Conservation (phyloP, 1,139 yeast genomes). For the Geotrichum candidum region DNA sequence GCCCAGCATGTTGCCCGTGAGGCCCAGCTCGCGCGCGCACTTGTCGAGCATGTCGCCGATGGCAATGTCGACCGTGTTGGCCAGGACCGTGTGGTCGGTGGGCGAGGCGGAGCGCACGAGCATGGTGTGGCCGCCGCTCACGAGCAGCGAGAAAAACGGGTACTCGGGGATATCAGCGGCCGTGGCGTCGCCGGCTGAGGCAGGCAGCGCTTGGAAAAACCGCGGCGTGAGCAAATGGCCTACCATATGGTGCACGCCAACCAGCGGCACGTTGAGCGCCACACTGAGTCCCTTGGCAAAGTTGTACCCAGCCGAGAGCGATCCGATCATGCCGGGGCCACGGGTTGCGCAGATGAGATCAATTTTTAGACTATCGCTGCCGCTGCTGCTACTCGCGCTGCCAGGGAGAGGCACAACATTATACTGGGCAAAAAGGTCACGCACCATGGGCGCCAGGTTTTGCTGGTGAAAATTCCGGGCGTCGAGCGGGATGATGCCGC, state of each 20-base stretch:
- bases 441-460: slow-evolving; percentile 45
- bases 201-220: slow-evolving; percentile 25
- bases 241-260: slow-evolving; percentile 95
- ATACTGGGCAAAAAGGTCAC: slow-evolving; percentile 32
- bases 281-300: slow-evolving; percentile 78
- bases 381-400: background rate
- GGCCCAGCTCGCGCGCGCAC: slow-evolving; percentile 80
- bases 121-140: slow-evolving; percentile 95
- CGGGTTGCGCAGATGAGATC: slow-evolving; percentile 84
- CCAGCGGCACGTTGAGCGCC: slow-evolving; percentile 68
- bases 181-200: slow-evolving; percentile 34
- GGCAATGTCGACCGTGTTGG: slow-evolving; percentile 80
- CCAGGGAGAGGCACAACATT: background rate
- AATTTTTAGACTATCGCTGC: slow-evolving; percentile 39
- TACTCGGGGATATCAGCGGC: slow-evolving; percentile 47
- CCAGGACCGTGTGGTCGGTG: slow-evolving; percentile 61
- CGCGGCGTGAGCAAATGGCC: slow-evolving; percentile 81
- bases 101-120: slow-evolving; percentile 61
- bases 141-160: slow-evolving; percentile 76
- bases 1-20: slow-evolving; percentile 79
- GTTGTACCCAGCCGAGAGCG: slow-evolving; percentile 74
- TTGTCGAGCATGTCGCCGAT: slow-evolving; percentile 92
- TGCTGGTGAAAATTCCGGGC: slow-evolving; percentile 77
- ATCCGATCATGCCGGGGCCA: slow-evolving; percentile 97
- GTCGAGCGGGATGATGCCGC: slow-evolving; percentile 85